Evolutionary conservation across 495 filamentous ascomycete species (phyloP).

Genomic region (Aspergillus heteromorphus): DNA sequence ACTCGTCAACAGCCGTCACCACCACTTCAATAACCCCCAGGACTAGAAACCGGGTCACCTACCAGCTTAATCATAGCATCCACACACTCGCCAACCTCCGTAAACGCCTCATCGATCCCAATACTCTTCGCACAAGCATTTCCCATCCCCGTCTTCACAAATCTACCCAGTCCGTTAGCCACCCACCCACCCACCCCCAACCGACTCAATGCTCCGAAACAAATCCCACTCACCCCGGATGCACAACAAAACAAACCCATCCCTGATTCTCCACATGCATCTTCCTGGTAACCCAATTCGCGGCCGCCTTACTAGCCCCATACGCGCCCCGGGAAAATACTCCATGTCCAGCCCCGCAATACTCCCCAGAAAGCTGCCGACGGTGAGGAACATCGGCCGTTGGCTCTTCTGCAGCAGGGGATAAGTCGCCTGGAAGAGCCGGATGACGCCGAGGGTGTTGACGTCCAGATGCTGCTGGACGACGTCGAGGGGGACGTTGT

Average conservation of each 20-base stretch:
- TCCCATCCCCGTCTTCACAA: neutral
- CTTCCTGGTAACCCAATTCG: neutral
- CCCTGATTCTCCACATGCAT: neutral
- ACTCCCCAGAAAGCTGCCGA: neutral
- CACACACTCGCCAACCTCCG: neutral
- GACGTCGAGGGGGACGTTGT: neutral
- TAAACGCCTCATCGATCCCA: neutral
- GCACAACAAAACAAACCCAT: neutral
- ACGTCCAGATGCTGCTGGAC: neutral
- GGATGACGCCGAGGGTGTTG: neutral
- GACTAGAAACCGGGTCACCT: no score
- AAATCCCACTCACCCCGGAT: neutral
- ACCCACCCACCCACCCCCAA: no score
- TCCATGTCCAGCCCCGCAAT: neutral
- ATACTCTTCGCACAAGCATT: neutral
- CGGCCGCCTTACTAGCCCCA: neutral
- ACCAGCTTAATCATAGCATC: neutral
- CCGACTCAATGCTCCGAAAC: neutral
- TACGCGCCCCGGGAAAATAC: neutral
- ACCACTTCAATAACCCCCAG: neutral
- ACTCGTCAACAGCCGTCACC: neutral
- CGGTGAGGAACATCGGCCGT: neutral
- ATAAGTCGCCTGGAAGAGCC: neutral
- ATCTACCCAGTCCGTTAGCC: no score
- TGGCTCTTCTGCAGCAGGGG: neutral